Evolutionary conservation across 441 rosid species (phyloP).

Genomic region (Populus hybrid): DNA sequence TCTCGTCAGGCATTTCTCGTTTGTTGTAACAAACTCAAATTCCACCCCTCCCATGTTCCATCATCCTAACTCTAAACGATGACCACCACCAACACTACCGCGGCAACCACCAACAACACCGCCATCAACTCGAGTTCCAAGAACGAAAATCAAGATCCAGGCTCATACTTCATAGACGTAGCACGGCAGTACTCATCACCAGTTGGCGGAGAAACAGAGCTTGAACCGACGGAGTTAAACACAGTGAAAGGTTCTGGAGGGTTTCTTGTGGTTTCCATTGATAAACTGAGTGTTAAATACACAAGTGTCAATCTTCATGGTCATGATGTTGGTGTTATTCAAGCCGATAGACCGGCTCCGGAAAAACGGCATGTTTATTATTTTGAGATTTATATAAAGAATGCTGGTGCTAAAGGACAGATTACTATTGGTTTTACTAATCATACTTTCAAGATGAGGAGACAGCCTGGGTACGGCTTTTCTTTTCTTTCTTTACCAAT

Average conservation of each 20-base stretch:
- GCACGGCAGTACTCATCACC: neutral
- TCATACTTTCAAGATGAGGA: constrained; percentile 65
- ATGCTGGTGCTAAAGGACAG: constrained; percentile 73
- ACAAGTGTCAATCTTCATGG: constrained; percentile 53
- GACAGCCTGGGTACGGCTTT: constrained; percentile 69
- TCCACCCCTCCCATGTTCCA: neutral
- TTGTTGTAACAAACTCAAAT: neutral
- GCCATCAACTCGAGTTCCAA: neutral
- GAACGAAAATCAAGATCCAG: constrained; percentile 16
- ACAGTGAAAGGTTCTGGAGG: constrained; percentile 80
- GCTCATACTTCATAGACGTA: constrained; percentile 22
- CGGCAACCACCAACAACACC: constrained; percentile 7
- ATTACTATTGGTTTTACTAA: constrained; percentile 80
- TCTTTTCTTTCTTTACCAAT: neutral
- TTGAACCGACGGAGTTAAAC: constrained; percentile 80
- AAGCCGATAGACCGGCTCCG: constrained; percentile 76
- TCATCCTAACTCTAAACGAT: neutral
- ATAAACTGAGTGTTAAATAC: constrained; percentile 75
- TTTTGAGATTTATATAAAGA: constrained; percentile 78
- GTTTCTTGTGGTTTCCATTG: constrained; percentile 63
- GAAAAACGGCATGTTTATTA: constrained; percentile 62
- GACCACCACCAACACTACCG: neutral
- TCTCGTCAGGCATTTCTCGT: too few relatives aligned
- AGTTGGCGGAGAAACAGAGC: constrained; percentile 45
- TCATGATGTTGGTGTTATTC: constrained; percentile 81